Evolutionary conservation across 1,284 basidiomycete genomes (phyloP).

Genomic region (Cerrena zonata): DNA sequence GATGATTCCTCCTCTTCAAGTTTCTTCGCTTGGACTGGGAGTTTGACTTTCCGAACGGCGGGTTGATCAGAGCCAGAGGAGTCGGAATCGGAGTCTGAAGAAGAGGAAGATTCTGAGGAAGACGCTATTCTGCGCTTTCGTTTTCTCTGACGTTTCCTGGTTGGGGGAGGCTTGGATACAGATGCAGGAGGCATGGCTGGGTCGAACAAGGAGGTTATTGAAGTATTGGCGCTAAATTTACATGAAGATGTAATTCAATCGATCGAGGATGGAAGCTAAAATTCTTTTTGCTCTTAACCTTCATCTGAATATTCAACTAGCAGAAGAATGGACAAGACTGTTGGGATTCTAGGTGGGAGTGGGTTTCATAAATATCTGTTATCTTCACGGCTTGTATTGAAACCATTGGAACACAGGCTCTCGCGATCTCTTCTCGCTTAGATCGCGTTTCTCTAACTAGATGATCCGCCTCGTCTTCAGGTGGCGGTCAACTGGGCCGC

Average conservation of each 20-base stretch:
- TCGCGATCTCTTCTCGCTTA: background rate
- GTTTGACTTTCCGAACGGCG: slow-evolving; percentile 8
- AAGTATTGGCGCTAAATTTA: slow-evolving; percentile 7
- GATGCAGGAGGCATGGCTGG: slow-evolving; percentile 18
- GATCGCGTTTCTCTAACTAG: background rate
- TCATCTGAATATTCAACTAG: slow-evolving; percentile 2
- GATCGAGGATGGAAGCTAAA: background rate
- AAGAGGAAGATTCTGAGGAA: slow-evolving; percentile 32
- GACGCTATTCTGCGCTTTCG: slow-evolving; percentile 36
- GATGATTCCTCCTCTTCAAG: slow-evolving; percentile 10
- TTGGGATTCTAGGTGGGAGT: slow-evolving; percentile 66
- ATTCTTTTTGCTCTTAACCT: slow-evolving; percentile 3
- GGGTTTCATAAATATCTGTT: slow-evolving; percentile 31
- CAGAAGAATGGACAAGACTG: slow-evolving; percentile 44
- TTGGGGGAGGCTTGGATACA: slow-evolving; percentile 15
- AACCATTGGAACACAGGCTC: background rate
- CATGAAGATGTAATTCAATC: background rate
- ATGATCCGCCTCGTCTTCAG: slow-evolving; percentile 34
- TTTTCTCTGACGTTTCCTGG: slow-evolving; percentile 34
- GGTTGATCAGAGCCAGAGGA: slow-evolving; percentile 6
- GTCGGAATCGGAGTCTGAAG: slow-evolving; percentile 22
- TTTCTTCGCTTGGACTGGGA: slow-evolving; percentile 9
- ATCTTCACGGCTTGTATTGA: too few species aligned
- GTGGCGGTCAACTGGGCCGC: slow-evolving; percentile 95
- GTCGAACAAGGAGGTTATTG: background rate